Evolutionary conservation across 176 grass and related monocot genomes (phyloP), one percentile per base, ranked within the genome.

Genomic region (Chloris gayana): DNA sequence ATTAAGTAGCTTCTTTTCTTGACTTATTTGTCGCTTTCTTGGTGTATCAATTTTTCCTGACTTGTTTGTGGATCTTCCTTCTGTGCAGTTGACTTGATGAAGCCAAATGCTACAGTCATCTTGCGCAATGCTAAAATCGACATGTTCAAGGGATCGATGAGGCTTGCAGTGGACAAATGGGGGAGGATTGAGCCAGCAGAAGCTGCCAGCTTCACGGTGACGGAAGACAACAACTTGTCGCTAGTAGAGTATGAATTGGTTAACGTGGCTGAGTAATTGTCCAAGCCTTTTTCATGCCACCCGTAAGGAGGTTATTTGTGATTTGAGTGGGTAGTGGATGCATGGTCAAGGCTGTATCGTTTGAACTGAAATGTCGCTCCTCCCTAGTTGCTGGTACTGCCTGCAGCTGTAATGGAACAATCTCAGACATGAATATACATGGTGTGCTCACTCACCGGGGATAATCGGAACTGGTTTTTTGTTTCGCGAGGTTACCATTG

Each of bases 61-160:
- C 26, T 51, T 87, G 31, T 82, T 21, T 22, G 17, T 61, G 21
- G 65, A 59, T 56, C 79, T 24, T 77, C 42, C 18, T 39, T 15
- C 22, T 58, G 7, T 80, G 59, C 87, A 97, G 91, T 94, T 86
- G 91, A 94, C 54, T 59, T 91, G 62, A 67, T 97, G 89, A 88
- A 91, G 82, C 44, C 82, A 60, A 80, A 73, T 51, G 72, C 85
- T 21, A 97, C 94, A 1, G 94, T 89, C 21, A 92, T 97, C 50
- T 17, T 97, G 78, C 91, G 94, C 79, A 97, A 97, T 30, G 87
- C 94, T 2, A 97, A 88, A 70, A 97, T 97, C 22, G 94, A 97
- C 80, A 94, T 97, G 94, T 94, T 97, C 83, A 97, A 91, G 63
- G 85, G 89, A n/a, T 94, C 84, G 0, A 97, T 97, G 94, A 87